These are phyloP conservation scores for Thecaphora thlaspeos DNA, from an alignment of 1,284 basidiomycete genomes.

Conservation along the genomic window DNA sequence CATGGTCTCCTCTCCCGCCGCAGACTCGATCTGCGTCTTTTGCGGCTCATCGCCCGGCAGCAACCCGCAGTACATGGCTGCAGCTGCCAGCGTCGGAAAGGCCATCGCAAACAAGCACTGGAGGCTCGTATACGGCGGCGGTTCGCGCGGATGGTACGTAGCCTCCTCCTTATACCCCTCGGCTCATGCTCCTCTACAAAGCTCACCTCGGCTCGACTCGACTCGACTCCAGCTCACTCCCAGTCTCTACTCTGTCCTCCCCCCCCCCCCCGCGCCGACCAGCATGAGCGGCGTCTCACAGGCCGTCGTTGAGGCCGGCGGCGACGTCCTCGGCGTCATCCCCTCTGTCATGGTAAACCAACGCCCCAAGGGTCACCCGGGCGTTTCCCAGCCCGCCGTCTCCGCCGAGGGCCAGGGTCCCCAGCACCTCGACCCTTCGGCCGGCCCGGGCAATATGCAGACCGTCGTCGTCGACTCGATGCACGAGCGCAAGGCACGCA, in stretches of 20 bases:
- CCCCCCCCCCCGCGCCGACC: not conserved
- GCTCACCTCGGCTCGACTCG: too few species aligned
- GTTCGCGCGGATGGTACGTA: slow-evolving; percentile 67
- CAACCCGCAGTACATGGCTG: slow-evolving; percentile 41
- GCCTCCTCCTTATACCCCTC: not conserved
- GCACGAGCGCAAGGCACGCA: slow-evolving; percentile 86
- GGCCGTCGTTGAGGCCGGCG: slow-evolving; percentile 68
- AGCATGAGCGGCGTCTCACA: slow-evolving; percentile 78
- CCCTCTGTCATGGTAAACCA: slow-evolving; percentile 70
- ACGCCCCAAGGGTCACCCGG: slow-evolving; percentile 33
- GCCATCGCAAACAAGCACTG: slow-evolving; percentile 69
- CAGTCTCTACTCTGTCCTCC: not conserved
- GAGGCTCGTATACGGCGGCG: slow-evolving; percentile 83
- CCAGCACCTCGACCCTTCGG: slow-evolving; percentile 45
- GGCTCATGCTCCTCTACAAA: not conserved
- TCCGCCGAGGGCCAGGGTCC: slow-evolving; percentile 44
- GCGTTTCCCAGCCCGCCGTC: slow-evolving; percentile 11
- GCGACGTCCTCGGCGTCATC: slow-evolving; percentile 76
- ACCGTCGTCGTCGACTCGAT: slow-evolving; percentile 69
- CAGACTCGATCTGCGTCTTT: slow-evolving; percentile 56
- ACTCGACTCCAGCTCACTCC: too few species aligned
- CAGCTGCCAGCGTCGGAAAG: slow-evolving; percentile 67
- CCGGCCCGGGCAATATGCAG: slow-evolving; percentile 24
- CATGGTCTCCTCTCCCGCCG: slow-evolving; percentile 23
- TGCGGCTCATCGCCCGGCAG: slow-evolving; percentile 54